phyloP scores from a whole-genome alignment of 208 protist genomes.

The Trypanosoma cruzi region DNA sequence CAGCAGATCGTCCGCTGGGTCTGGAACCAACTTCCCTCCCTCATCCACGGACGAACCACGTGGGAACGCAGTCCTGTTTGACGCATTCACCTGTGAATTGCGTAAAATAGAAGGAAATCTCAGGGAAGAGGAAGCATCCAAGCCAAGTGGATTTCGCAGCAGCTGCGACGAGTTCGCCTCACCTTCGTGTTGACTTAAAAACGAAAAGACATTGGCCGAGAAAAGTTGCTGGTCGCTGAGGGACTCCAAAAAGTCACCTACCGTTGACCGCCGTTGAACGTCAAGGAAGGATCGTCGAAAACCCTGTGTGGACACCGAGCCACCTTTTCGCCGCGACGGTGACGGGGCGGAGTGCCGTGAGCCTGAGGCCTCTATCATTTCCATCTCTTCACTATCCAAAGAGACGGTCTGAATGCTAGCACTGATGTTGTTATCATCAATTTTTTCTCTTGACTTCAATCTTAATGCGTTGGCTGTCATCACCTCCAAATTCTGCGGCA shows the following conservation, averaged over 20 bases:
- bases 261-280: conserved; percentile 8
- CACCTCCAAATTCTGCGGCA: conserved; percentile 50
- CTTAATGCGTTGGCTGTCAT: background rate
- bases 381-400: conserved; percentile 2
- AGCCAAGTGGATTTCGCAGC: too few species aligned
- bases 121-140: too few species aligned
- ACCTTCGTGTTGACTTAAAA: conserved; percentile 29
- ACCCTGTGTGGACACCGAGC: background rate
- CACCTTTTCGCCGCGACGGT: background rate
- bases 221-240: conserved; percentile 60
- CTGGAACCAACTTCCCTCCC: background rate
- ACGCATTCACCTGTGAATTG: background rate
- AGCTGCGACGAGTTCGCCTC: background rate
- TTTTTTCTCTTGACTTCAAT: too few species aligned
- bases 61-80: background rate
- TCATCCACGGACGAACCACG: background rate
- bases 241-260: conserved; percentile 20
- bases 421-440: conserved; percentile 21
- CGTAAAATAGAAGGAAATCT: conserved; percentile 8
- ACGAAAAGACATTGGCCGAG: conserved; percentile 59
- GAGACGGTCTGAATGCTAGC: background rate
- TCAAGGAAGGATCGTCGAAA: conserved; percentile 4
- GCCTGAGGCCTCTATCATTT: background rate
- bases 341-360: background rate
- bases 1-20: conserved; percentile 27